phyloP scores from a whole-genome alignment of 2,329 filamentous ascomycete species.

The Paradendryphiella salina region DNA sequence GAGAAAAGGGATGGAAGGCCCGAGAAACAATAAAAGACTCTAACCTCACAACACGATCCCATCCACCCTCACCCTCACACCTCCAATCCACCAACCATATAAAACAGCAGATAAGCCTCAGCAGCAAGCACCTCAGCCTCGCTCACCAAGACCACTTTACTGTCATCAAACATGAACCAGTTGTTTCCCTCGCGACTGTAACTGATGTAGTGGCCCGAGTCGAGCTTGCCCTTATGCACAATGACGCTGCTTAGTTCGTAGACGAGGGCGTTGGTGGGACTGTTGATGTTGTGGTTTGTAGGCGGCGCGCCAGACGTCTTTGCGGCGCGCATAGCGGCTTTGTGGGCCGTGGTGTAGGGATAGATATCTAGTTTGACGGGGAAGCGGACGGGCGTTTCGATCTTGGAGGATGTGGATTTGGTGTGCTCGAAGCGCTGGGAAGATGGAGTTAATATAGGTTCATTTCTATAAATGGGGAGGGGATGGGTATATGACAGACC shows the following conservation, averaged over 20 bases:
- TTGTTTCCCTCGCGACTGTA: constrained; percentile 81
- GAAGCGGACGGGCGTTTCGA: constrained; percentile 84
- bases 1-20: too few species aligned
- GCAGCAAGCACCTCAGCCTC: constrained; percentile 83
- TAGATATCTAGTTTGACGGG: constrained; percentile 86
- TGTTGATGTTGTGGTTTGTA: constrained; percentile 40
- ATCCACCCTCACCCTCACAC: constrained; percentile 16
- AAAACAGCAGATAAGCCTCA: constrained; percentile 90
- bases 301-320: constrained; percentile 46
- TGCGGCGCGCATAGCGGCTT: constrained; percentile 28
- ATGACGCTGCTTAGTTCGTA: constrained; percentile 90
- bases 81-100: constrained; percentile 52
- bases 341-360: constrained; percentile 75
- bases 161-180: constrained; percentile 97
- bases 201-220: constrained; percentile 90
- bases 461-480: background rate
- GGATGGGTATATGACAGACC: constrained; percentile 59
- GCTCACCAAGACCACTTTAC: constrained; percentile 81
- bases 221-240: constrained; percentile 89
- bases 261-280: constrained; percentile 60
- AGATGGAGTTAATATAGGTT: background rate
- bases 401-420: constrained; percentile 76
- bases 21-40: too few species aligned
- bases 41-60: too few species aligned
- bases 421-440: constrained; percentile 72